Evolutionary conservation across 2,329 filamentous ascomycete species (phyloP).

Genomic region (Xylariaceae sp.): DNA sequence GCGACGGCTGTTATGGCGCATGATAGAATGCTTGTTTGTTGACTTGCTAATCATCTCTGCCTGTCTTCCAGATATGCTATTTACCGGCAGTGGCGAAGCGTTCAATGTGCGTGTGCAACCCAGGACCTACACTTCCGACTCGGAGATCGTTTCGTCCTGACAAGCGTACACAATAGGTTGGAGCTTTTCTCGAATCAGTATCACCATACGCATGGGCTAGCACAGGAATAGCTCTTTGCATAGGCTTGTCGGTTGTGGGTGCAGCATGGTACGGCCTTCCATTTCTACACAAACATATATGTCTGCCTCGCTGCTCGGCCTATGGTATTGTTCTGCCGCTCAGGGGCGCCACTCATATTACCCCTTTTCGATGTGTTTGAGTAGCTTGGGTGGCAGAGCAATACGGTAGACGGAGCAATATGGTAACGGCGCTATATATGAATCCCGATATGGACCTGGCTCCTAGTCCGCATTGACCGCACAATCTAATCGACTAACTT

Average conservation of each 20-base stretch:
- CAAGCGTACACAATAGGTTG: constrained; percentile 59
- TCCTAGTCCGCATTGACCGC: neutral
- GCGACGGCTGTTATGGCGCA: neutral
- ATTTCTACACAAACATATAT: too few relatives aligned
- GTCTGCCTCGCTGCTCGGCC: too few relatives aligned
- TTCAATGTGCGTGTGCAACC: constrained; percentile 77
- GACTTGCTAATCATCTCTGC: neutral
- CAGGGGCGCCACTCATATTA: too few relatives aligned
- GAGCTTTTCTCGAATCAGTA: constrained; percentile 87
- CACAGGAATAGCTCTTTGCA: constrained; percentile 87
- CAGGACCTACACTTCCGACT: neutral
- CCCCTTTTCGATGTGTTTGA: too few relatives aligned
- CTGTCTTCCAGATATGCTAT: constrained; percentile 78
- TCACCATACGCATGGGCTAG: constrained; percentile 94
- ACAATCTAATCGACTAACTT: neutral
- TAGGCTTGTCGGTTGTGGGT: constrained; percentile 91
- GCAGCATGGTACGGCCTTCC: constrained; percentile 75
- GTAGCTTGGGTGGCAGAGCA: too few relatives aligned
- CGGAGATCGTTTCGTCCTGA: constrained; percentile 24
- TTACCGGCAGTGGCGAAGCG: constrained; percentile 89
- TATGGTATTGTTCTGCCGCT: too few relatives aligned
- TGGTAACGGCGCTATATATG: too few relatives aligned
- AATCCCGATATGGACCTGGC: neutral
- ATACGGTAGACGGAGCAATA: too few relatives aligned
- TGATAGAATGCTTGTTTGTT: constrained; percentile 4